Evolutionary conservation across 176 grass and related monocot species (phyloP), one percentile per base, ranked within the genome.

Genomic region (Carex parvula): DNA sequence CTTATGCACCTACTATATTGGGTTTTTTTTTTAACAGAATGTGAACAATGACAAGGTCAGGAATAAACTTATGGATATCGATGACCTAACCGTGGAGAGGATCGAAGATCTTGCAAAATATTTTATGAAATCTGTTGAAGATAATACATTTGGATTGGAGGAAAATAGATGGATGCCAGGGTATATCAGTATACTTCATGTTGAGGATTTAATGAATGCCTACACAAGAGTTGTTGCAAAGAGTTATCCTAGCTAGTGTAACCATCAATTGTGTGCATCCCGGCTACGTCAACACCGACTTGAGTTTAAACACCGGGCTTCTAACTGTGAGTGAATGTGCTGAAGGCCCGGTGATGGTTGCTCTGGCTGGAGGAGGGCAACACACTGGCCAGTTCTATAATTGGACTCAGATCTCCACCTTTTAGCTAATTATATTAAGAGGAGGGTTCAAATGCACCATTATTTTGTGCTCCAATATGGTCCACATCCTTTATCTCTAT

Each of bases 381-480:
- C 76, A 76, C 11, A 88, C 89, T 0, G 89, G 87, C 14, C 89
- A 89, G 84, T 93, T 92, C 64, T 96, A 89, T 68, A 89, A 91
- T 90, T 87, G 88, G 42, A 91, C 85, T 12, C 73, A 76, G 14
- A 61, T 89, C n/a, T 73, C 42, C 20, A 69, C 32, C 6, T 69
- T 69, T 69, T 69, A 69, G 30, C 14, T 69, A 9, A 69, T 69
- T 35, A 35, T 35, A 68, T 68, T 68, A n/a, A n/a, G n/a, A n/a
- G n/a, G n/a, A n/a, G n/a, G n/a, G n/a, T n/a, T n/a, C n/a, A n/a
- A n/a, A n/a, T n/a, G n/a, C n/a, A n/a, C n/a, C n/a, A n/a, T n/a
- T n/a, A n/a, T n/a, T n/a, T n/a, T n/a, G n/a, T n/a, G n/a, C n/a
- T n/a, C n/a, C n/a, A n/a, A n/a, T n/a, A n/a, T n/a, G n/a, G n/a